Evolutionary conservation across 202 grass and related monocot genomes (phyloP).

Genomic region (Saccharum hybrid): DNA sequence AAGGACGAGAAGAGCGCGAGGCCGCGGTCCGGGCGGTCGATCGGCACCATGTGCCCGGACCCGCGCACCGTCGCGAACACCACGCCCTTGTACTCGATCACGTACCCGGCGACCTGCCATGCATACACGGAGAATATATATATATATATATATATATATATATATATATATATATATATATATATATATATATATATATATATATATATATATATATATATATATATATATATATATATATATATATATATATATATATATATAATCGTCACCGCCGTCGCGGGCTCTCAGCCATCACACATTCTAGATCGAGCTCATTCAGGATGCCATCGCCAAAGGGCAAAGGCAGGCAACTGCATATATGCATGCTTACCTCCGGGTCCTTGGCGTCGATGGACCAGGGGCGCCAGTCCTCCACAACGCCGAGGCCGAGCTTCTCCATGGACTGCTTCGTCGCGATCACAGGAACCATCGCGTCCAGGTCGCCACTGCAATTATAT

Average conservation of each 20-base stretch:
- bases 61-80: conserved; percentile 55
- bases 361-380: not conserved
- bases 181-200: too few relatives aligned
- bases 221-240: too few relatives aligned
- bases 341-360: too few relatives aligned
- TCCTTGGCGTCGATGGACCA: conserved; percentile 43
- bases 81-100: conserved; percentile 55
- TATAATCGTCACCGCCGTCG: not conserved
- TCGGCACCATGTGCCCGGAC: conserved; percentile 46
- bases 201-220: too few relatives aligned
- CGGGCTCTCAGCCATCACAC: too few relatives aligned
- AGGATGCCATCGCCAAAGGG: not conserved
- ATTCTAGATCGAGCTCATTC: not conserved
- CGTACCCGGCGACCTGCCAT: conserved; percentile 51
- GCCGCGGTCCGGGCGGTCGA: conserved; percentile 34
- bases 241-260: too few relatives aligned
- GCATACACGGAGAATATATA: not conserved
- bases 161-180: too few relatives aligned
- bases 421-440: conserved; percentile 44
- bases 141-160: too few relatives aligned
- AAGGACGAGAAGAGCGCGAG: conserved; percentile 47
- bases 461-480: conserved; percentile 60
- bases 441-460: conserved; percentile 55
- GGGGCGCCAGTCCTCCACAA: conserved; percentile 53
- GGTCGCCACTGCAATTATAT: conserved; percentile 54